These are phyloP conservation scores for Ulvella scutata DNA, from an alignment of 139 green algal species.

Conservation along the genomic window DNA sequence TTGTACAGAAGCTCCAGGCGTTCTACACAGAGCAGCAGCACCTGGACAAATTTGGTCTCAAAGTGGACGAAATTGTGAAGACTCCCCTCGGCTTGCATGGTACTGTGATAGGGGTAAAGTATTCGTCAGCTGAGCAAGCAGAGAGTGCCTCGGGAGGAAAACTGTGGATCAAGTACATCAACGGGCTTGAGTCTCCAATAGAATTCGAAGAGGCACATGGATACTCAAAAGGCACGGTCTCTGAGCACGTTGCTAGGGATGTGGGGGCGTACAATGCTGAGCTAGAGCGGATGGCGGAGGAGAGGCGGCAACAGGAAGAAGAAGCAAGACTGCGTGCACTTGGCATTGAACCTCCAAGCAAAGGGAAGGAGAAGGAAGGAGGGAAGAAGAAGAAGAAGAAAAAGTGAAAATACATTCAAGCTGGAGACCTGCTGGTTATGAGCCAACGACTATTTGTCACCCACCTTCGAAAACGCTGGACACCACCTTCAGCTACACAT, in stretches of 20 bases:
- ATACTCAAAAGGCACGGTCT: background rate
- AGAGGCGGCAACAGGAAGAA: background rate
- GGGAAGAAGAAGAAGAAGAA: background rate
- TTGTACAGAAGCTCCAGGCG: background rate
- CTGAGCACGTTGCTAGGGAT: background rate
- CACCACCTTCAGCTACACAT: too few species aligned
- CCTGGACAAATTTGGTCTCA: background rate
- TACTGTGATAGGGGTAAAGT: background rate
- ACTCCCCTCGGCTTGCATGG: background rate
- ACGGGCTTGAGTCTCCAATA: background rate
- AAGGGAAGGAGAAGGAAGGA: background rate
- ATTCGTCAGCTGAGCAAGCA: background rate
- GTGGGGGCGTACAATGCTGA: background rate
- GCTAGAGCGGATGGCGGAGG: background rate
- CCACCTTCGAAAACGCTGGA: too few species aligned
- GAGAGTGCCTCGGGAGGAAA: background rate
- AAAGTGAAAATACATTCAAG: too few species aligned
- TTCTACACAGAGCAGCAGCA: background rate
- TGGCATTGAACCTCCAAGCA: background rate
- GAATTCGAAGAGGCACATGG: background rate
- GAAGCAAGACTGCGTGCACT: background rate
- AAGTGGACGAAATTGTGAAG: background rate
- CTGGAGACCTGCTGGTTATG: too few species aligned
- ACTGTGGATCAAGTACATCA: background rate
- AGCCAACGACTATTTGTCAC: too few species aligned